Evolutionary conservation across 352 stramenopile genomes (phyloP), one percentile per base, ranked within the genome.

Genomic region (Elongisporangium anandrum): DNA sequence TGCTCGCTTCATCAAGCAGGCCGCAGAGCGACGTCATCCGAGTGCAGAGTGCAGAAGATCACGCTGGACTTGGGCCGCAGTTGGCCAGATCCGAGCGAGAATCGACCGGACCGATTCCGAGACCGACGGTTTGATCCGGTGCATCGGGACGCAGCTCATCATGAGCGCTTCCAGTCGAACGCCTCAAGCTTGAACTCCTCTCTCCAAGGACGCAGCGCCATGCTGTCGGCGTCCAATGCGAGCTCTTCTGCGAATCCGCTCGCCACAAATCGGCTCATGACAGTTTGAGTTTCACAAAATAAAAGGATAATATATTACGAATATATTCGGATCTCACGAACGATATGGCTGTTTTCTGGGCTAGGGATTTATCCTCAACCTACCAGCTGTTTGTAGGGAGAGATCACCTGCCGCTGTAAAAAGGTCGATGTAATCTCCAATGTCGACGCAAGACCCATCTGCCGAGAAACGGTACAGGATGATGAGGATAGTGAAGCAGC

Each of bases 221-320:
- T 63, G 45, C 57, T 72, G 15, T 73, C 70, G 12, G 69, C 59
- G 20, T 88, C 73, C 9, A 91, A 84, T 29, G 63, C 63, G 0
- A 88, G 66, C 21, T 89, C 79, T 2, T 19, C 60, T n/a, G 74
- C 67, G 9, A 87, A 88, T 26, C 76, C 76, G 2, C 60, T 90
- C 6, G 73, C 61, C 20, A 81, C 72, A 15, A 82, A 73, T 22
- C 59, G 60, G 13, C 55, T 83, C 8, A 88, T 87, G 79, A 74
- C 64, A 5, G 52, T 63, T 19, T 54, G 60, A 8, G 63, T 23
- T 45, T 52, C 38, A 52, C 1, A 41, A 2, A n/a, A n/a, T n/a
- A n/a, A n/a, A n/a, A n/a, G n/a, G 9, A 8, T 2, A 41, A 13
- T 41, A 41, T 41, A 8, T 15, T 41, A 41, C 29, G 29, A 8